Evolutionary conservation across 306 rosid species (phyloP).

Genomic region (Prunus kanzakura): DNA sequence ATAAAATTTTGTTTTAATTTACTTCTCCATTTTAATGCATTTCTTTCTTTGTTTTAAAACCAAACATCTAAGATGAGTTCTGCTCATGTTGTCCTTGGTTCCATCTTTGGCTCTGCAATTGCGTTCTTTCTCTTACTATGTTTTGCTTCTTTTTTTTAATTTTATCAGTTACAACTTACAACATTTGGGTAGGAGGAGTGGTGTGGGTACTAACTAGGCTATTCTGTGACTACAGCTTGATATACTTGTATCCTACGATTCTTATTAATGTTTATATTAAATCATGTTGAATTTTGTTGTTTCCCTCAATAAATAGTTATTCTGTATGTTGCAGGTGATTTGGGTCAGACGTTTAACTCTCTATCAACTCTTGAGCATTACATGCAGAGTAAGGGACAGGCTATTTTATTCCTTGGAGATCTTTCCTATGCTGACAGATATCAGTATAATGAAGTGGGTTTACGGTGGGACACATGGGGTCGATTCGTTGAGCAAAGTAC

Average conservation of each 20-base stretch:
- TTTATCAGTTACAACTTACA: too few relatives aligned
- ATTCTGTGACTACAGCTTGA: not conserved
- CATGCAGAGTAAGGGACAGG: conserved; percentile 74
- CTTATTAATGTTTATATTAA: conserved; percentile 13
- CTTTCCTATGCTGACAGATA: conserved; percentile 95
- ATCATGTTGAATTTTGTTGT: conserved; percentile 1
- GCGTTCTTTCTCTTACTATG: not conserved
- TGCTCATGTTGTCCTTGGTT: not conserved
- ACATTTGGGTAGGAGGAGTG: too few relatives aligned
- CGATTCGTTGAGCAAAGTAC: conserved; percentile 69
- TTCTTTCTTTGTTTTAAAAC: conserved; percentile 6
- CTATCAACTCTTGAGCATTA: conserved; percentile 90
- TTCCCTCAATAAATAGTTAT: conserved; percentile 20
- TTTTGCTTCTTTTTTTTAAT: too few relatives aligned
- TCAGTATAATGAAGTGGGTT: conserved; percentile 65
- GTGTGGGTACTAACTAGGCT: too few relatives aligned
- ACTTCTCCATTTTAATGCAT: conserved; percentile 17
- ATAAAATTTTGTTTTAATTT: conserved; percentile 1
- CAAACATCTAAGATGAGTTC: not conserved
- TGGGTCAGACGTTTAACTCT: conserved; percentile 97
- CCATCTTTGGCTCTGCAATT: conserved; percentile 1
- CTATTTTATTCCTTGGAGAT: conserved; percentile 88
- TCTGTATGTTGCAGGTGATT: conserved; percentile 62
- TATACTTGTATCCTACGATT: conserved; percentile 1
- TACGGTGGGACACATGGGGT: conserved; percentile 96